These are phyloP conservation scores for Corniculantispora saksenae DNA, from an alignment of 2,329 filamentous ascomycete genomes.

Conservation along the genomic window DNA sequence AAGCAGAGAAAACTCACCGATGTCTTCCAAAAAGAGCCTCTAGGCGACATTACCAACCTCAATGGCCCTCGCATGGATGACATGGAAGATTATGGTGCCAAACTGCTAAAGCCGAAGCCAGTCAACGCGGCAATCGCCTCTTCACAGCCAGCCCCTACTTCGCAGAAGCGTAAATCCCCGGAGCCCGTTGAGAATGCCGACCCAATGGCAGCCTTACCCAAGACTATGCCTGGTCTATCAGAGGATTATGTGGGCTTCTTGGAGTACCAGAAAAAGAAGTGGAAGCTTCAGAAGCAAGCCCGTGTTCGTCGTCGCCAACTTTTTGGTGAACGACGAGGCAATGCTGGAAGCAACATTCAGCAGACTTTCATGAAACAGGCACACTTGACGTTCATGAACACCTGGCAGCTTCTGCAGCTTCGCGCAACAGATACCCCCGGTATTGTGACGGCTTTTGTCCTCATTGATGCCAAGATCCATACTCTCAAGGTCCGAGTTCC, in stretches of 20 bases:
- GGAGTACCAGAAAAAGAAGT: constrained; percentile 96
- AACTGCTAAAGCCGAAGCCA: constrained; percentile 65
- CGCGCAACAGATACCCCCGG: constrained; percentile 81
- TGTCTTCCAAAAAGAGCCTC: constrained; percentile 70
- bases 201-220: constrained; percentile 79
- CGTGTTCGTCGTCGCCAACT: constrained; percentile 82
- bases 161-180: constrained; percentile 73
- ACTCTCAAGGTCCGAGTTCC: constrained; percentile 85
- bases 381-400: constrained; percentile 84
- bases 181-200: constrained; percentile 69
- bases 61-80: constrained; percentile 60
- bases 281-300: constrained; percentile 95
- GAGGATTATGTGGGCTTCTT: constrained; percentile 88
- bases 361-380: constrained; percentile 87
- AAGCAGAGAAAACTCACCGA: constrained; percentile 99
- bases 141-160: constrained; percentile 50
- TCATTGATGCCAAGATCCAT: constrained; percentile 93
- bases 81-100: constrained; percentile 78
- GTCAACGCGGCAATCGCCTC: constrained; percentile 56
- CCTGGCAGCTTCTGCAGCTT: constrained; percentile 93
- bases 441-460: constrained; percentile 81
- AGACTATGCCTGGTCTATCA: constrained; percentile 79
- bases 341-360: constrained; percentile 55
- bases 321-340: constrained; percentile 78
- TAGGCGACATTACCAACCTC: constrained; percentile 72